Evolutionary conservation across 805 yeast genomes (phyloP), one percentile per base, ranked within the genome.

Genomic region (Starmerella apicola): DNA sequence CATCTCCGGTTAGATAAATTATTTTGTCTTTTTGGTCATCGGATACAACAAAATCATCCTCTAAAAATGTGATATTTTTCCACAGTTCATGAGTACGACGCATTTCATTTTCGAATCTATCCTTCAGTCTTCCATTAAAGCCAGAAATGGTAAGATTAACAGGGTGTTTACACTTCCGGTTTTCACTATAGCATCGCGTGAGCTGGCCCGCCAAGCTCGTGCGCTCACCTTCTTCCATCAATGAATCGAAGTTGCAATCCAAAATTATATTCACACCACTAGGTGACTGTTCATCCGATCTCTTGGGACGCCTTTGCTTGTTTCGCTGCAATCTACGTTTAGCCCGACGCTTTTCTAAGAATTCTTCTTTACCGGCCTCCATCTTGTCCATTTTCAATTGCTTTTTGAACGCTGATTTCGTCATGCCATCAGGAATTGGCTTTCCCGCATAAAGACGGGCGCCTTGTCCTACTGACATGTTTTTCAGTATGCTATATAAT

Each of bases 191-290:
- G 36, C 83, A 70, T 43, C 95, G 67, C 3, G 88, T 75, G 36
- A 91, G 68, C 61, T 88, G 98, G 37, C 76, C 71, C 5, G 84
- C 72, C 54, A 88, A 60, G 17, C 94, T 81, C 2, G 71, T 71
- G 16, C 66, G 59, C 50, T 76, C 81, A 45, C 77, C 78, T 16
- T 76, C 81, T 27, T 70, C 72, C 98, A 91, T 91, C 52, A 81
- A 55, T 33, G 81, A 91, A 54, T 91, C 97, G 58, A 88, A 88
- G 13, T 71, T 81, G 61, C 98, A 88, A 60, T 88, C 98, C 47
- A 86, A 55, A n/a, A 86, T 63, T 21, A 86, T 65, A 5, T 57
- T 62, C 6, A 75, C 67, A 0, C 70, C 74, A 2, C 75, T 65
- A 10, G 45, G 42, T 16, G 25, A 31, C 43, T 46, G 57, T 13